phyloP scores from a whole-genome alignment of 2,329 filamentous ascomycete species.

The Helotiales sp. region DNA sequence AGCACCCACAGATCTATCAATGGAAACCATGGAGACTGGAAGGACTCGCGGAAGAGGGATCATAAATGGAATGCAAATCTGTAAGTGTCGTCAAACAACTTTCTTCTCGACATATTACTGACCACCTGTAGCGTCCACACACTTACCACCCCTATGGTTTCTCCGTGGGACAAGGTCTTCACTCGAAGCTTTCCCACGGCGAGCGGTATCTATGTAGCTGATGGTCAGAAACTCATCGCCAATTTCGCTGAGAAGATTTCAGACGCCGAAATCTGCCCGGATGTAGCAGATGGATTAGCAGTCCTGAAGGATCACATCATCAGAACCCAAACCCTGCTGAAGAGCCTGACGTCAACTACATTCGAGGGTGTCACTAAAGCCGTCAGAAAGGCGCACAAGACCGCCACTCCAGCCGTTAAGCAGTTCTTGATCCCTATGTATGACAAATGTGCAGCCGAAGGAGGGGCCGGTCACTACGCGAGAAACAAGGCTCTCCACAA shows the following conservation, averaged over 20 bases:
- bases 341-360: background rate
- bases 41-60: background rate
- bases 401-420: conserved; percentile 14
- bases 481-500: conserved; percentile 24
- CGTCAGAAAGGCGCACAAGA: conserved; percentile 17
- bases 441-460: conserved; percentile 17
- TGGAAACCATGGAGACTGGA: conserved; percentile 19
- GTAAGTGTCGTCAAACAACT: conserved; percentile 21
- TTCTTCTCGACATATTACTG: background rate
- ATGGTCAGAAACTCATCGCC: conserved; percentile 8
- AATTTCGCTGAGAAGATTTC: conserved; percentile 4
- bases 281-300: conserved; percentile 13
- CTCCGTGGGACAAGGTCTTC: background rate
- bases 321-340: background rate
- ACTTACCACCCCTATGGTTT: background rate
- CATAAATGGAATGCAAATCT: conserved; percentile 32
- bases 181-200: conserved; percentile 5
- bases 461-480: conserved; percentile 23
- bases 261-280: background rate
- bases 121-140: background rate
- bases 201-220: conserved; percentile 1
- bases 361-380: conserved; percentile 13
- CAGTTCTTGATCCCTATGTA: conserved; percentile 22
- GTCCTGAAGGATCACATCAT: conserved; percentile 20
- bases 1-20: conserved; percentile 27